Percentiles rank a stretch among this genome's conserved stretches.
These are phyloP conservation scores for Paramecium tetraurelia DNA, from an alignment of 73 alveolate genomes.

Conservation along the genomic window DNA sequence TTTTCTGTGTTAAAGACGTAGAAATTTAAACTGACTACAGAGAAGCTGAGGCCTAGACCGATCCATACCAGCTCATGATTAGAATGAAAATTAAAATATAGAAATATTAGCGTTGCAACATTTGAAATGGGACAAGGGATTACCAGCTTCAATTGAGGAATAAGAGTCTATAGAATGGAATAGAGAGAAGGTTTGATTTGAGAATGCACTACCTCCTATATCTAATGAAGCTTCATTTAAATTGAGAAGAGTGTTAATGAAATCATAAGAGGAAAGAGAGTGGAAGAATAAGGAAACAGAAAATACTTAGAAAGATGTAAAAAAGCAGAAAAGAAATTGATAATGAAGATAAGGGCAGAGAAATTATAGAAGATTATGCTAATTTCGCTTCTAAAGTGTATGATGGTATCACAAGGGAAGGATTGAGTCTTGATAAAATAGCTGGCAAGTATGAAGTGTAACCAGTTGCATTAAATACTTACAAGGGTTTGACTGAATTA, in stretches of 20 bases:
- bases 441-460: slow-evolving; percentile 96
- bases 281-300: slow-evolving; percentile 97
- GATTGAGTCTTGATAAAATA: slow-evolving; percentile 92
- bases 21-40: slow-evolving; percentile 79
- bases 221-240: slow-evolving; percentile 97
- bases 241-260: slow-evolving; percentile 92
- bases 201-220: slow-evolving; percentile 95
- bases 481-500: slow-evolving; percentile 88
- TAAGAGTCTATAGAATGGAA: slow-evolving; percentile 95
- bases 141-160: slow-evolving; percentile 99
- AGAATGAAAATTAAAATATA: slow-evolving; percentile 87
- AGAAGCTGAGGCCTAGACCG: slow-evolving; percentile 97
- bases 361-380: slow-evolving; percentile 96
- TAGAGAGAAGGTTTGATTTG: slow-evolving; percentile 97
- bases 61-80: slow-evolving; percentile 94
- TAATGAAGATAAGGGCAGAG: slow-evolving; percentile 83
- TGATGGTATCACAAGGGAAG: slow-evolving; percentile 98
- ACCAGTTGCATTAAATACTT: slow-evolving; percentile 94
- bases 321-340: slow-evolving; percentile 92
- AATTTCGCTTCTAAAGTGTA: slow-evolving; percentile 95
- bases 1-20: slow-evolving; percentile 57
- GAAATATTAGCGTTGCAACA: slow-evolving; percentile 93
- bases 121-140: slow-evolving; percentile 91
- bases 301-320: slow-evolving; percentile 95
- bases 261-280: slow-evolving; percentile 97